Evolutionary conservation across 1,139 yeast genomes (phyloP), one percentile per base, ranked within the genome.

Genomic region (Yamadazyma atmosphaerica): DNA sequence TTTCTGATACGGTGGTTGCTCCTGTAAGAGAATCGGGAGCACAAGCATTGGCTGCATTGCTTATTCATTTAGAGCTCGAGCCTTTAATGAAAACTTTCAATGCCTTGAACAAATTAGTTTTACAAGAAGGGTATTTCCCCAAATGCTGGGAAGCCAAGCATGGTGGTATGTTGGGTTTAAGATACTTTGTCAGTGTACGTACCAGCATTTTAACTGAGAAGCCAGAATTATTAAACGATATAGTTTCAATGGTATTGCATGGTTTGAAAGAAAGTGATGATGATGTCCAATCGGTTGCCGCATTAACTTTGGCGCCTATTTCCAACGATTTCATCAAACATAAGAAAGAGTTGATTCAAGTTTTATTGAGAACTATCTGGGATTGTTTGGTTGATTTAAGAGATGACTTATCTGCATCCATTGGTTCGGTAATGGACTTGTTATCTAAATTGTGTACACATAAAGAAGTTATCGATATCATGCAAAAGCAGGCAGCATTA

Each of bases 1-100:
- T 94, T 28, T 86, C 96, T 34, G 99, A 94, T 58, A 94, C 96
- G 6, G 99, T 94, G 12, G 95, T 94, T 29, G 98, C 98, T 0
- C 99, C 99, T 0, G 98, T 94, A 3, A 72, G 98, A 53, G 99
- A 94, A 63, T 88, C 96, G 18, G 88, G 94, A 22, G 97, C 97
- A 0, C 99, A 94, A 61, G 81, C 97, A 0, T 63, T 94, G 36
- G 98, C 96, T 19, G 96, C 97, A 1, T 67, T 92, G 35, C 66
- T 92, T 35, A 69, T 84, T 22, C 95, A 89, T 63, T 67, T 92
- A 34, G 62, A 69, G 31, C 68, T 72, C 21, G 79, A 75, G 3
- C 64, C 75, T 3, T 78, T 81, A 4, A 51, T 79, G 5, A 70
- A 75, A 39, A 80, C 89, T 0, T 92, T 90, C 56, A 56, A 68